Evolutionary conservation across 1,139 yeast species (phyloP).

Genomic region (Kazachstania sp.): DNA sequence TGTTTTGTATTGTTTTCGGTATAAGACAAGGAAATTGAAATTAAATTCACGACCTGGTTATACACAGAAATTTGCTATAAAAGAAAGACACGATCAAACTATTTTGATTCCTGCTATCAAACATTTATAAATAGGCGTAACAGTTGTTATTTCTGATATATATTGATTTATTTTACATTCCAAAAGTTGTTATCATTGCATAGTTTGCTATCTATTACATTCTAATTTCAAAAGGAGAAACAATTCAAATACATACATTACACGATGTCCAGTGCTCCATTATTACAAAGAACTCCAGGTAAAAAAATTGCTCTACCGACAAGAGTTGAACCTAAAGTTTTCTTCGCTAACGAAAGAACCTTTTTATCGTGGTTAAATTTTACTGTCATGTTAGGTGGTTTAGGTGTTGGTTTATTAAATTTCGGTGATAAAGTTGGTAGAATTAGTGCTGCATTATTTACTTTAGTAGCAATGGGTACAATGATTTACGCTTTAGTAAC

Average conservation of each 20-base stretch:
- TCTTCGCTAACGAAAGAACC: conserved; percentile 97
- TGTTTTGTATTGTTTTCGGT: too few species aligned
- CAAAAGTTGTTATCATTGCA: not conserved
- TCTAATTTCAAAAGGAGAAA: not conserved
- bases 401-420: conserved; percentile 90
- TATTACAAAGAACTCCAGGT: conserved; percentile 55
- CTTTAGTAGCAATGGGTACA: conserved; percentile 92
- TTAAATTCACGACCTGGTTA: too few species aligned
- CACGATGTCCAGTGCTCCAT: conserved; percentile 44
- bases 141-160: too few species aligned
- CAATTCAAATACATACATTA: not conserved
- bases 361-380: conserved; percentile 96
- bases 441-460: conserved; percentile 87
- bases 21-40: too few species aligned
- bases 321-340: conserved; percentile 96
- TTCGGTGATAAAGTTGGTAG: conserved; percentile 93
- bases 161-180: not conserved
- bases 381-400: conserved; percentile 92
- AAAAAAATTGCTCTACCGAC: conserved; percentile 97
- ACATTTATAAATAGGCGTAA: too few species aligned
- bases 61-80: too few species aligned
- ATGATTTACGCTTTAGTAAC: conserved; percentile 93
- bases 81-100: too few species aligned
- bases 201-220: too few species aligned
- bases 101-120: too few species aligned